Conservation (phyloP, 2,329 filamentous ascomycete species). For the Colletotrichum sojae region DNA sequence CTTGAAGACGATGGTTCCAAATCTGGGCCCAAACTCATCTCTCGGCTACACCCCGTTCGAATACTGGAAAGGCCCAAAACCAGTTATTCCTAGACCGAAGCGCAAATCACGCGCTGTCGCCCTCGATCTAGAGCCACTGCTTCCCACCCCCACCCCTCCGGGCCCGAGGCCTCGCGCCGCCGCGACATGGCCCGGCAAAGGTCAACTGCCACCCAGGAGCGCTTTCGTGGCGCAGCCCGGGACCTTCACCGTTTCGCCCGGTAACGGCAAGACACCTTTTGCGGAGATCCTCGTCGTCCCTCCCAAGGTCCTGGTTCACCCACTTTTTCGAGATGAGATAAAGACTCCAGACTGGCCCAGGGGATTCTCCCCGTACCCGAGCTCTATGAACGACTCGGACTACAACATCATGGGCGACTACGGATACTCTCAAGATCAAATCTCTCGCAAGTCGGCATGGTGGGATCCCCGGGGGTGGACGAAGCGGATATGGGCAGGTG, state of each 20-base stretch:
- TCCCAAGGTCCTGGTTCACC: slow-evolving; percentile 37
- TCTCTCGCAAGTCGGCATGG: slow-evolving; percentile 23
- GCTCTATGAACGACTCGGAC: slow-evolving; percentile 28
- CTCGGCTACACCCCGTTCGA: slow-evolving; percentile 46
- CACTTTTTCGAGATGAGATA: slow-evolving; percentile 39
- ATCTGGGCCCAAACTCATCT: slow-evolving; percentile 31
- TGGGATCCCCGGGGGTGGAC: slow-evolving; percentile 69
- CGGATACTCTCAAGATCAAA: slow-evolving; percentile 21
- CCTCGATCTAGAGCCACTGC: slow-evolving; percentile 31
- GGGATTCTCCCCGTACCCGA: slow-evolving; percentile 30
- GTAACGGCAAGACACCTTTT: slow-evolving; percentile 29
- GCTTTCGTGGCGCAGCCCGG: slow-evolving; percentile 37
- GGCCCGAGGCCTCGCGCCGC: slow-evolving; percentile 19
- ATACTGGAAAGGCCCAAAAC: slow-evolving; percentile 46
- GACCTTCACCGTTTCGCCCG: slow-evolving; percentile 18
- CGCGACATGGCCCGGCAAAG: slow-evolving; percentile 35
- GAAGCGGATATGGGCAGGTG: slow-evolving; percentile 63
- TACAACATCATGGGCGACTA: slow-evolving; percentile 33
- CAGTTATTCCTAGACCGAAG: slow-evolving; percentile 31
- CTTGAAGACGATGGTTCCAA: slow-evolving; percentile 36
- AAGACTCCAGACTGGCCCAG: slow-evolving; percentile 38
- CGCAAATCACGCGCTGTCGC: slow-evolving; percentile 30
- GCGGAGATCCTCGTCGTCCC: slow-evolving; percentile 36
- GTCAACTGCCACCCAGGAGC: slow-evolving; percentile 14
- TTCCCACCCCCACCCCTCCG: slow-evolving; percentile 32